phyloP scores from a whole-genome alignment of 768 basidiomycete species.

The Kwoniella newhampshirensis region DNA sequence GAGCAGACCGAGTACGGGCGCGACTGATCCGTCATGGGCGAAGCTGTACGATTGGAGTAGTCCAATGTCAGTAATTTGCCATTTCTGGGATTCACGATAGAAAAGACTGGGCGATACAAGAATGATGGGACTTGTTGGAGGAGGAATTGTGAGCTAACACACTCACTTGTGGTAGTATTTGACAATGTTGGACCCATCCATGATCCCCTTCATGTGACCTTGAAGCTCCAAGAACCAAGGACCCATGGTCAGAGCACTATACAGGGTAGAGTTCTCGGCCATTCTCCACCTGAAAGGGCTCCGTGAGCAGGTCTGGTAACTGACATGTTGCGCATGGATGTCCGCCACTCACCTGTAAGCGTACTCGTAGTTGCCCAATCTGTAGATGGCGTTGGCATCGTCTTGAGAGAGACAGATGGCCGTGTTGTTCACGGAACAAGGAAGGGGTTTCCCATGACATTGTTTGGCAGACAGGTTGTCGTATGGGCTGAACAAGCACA shows the following conservation, averaged over 20 bases:
- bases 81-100: too few relatives aligned
- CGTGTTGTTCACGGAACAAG: conserved; percentile 36
- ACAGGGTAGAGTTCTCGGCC: conserved; percentile 29
- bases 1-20: conserved; percentile 37
- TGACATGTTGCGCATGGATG: not conserved
- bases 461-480: conserved; percentile 43
- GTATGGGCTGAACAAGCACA: conserved; percentile 23
- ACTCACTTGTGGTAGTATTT: conserved; percentile 36
- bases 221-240: conserved; percentile 34
- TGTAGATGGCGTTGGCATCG: conserved; percentile 32
- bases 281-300: conserved; percentile 20
- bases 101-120: not conserved
- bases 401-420: conserved; percentile 27
- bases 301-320: not conserved
- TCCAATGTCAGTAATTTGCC: not conserved
- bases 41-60: conserved; percentile 13
- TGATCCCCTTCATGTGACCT: conserved; percentile 17
- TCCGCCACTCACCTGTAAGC: conserved; percentile 17
- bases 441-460: conserved; percentile 35
- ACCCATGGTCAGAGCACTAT: conserved; percentile 31
- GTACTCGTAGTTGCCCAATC: conserved; percentile 38
- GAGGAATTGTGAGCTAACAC: not conserved
- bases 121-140: not conserved
- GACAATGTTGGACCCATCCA: conserved; percentile 13
- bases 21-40: conserved; percentile 42